phyloP scores from a whole-genome alignment of 2,329 filamentous ascomycete species.

The Aureobasidium pullulans region DNA sequence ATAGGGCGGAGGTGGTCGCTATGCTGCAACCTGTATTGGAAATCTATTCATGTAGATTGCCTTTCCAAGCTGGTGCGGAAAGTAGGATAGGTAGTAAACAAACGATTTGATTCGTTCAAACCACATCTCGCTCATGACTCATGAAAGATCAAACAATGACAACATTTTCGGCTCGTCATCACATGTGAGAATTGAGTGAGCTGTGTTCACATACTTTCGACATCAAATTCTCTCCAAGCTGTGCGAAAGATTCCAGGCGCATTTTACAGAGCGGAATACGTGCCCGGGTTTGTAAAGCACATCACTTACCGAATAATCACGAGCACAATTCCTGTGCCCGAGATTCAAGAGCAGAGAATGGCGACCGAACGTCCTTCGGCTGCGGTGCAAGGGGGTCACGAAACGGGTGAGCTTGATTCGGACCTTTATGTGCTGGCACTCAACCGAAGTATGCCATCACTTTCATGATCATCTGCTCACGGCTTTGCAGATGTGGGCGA shows the following conservation, averaged over 20 bases:
- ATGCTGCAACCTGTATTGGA: not conserved
- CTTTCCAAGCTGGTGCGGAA: not conserved
- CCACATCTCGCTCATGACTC: not conserved
- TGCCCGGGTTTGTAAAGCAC: not conserved
- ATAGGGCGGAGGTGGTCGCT: not conserved
- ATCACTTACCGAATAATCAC: not conserved
- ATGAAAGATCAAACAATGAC: not conserved
- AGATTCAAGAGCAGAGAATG: not conserved
- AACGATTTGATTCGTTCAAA: not conserved
- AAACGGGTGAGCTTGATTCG: constrained; percentile 7
- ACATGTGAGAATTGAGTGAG: not conserved
- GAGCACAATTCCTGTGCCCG: not conserved
- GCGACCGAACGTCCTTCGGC: not conserved
- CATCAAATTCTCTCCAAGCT: not conserved
- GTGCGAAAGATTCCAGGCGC: not conserved
- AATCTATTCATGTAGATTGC: not conserved
- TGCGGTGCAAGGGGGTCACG: constrained; percentile 3
- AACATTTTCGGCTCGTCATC: not conserved
- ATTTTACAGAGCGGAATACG: not conserved
- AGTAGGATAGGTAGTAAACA: not conserved
- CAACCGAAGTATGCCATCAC: not conserved
- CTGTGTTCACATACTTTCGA: not conserved
- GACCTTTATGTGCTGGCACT: constrained; percentile 6
- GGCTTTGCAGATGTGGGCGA: not conserved
- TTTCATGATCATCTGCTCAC: constrained; percentile 13